phyloP scores from a whole-genome alignment of 1,139 yeast species.

The Pichia sp. region DNA sequence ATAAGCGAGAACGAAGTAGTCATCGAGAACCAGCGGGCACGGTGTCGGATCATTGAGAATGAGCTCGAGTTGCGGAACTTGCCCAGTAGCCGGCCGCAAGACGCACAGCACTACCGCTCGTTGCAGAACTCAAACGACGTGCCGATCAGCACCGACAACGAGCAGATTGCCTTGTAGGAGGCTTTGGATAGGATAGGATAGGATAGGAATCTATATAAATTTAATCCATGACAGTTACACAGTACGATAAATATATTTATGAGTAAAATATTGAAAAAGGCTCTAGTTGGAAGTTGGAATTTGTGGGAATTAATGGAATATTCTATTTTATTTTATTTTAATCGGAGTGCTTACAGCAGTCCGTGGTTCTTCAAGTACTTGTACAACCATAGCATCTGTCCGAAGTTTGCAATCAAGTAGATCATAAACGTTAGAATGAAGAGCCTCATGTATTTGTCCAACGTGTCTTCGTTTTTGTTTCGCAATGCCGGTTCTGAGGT shows the following conservation, averaged over 20 bases:
- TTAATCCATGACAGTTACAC: not conserved
- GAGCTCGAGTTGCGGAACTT: slow-evolving; percentile 27
- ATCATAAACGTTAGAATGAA: slow-evolving; percentile 16
- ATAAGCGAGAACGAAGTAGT: slow-evolving; percentile 21
- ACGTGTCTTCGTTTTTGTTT: slow-evolving; percentile 28
- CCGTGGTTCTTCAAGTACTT: slow-evolving; percentile 13
- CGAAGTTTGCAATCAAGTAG: slow-evolving; percentile 18
- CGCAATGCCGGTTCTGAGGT: slow-evolving; percentile 25
- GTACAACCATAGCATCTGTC: slow-evolving; percentile 26
- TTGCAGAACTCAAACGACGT: not conserved
- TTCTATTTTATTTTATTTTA: not conserved
- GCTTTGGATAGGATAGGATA: not conserved
- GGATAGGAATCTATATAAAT: not conserved
- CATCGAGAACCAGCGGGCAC: slow-evolving; percentile 34
- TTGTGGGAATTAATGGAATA: too few relatives aligned
- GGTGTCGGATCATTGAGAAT: slow-evolving; percentile 33
- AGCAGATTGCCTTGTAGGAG: not conserved
- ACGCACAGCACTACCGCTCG: not conserved
- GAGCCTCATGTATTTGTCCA: slow-evolving; percentile 18
- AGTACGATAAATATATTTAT: not conserved
- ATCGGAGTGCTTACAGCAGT: not conserved
- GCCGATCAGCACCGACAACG: not conserved
- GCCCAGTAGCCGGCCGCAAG: slow-evolving; percentile 1
- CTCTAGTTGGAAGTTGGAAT: not conserved
- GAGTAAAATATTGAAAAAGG: not conserved